Evolutionary conservation across 495 filamentous ascomycete genomes (phyloP).

Genomic region (Bacidia gigantensis): DNA sequence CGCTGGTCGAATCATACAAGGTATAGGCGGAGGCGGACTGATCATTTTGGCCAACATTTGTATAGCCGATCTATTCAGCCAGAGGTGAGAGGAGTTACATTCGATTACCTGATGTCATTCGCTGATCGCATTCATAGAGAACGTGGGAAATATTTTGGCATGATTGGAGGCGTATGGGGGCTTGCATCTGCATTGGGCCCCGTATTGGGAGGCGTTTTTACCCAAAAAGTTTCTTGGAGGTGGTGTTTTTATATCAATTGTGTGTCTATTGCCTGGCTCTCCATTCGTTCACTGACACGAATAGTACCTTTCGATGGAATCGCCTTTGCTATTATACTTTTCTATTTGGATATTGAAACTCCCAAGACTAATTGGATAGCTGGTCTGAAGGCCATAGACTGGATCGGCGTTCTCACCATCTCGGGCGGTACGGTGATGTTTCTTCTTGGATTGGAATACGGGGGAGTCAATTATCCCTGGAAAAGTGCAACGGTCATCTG

Average conservation of each 20-base stretch:
- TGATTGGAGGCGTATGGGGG: slow-evolving; percentile 61
- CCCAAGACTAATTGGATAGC: slow-evolving; percentile 50
- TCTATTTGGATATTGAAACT: slow-evolving; percentile 58
- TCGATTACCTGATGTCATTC: not conserved
- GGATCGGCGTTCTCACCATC: slow-evolving; percentile 48
- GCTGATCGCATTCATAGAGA: slow-evolving; percentile 28
- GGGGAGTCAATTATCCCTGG: slow-evolving; percentile 55
- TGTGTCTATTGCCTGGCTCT: slow-evolving; percentile 22
- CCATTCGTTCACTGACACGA: not conserved
- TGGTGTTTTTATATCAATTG: slow-evolving; percentile 54
- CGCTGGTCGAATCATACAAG: slow-evolving; percentile 63
- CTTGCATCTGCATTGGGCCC: slow-evolving; percentile 60
- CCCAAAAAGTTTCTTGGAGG: slow-evolving; percentile 47
- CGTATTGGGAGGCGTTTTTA: slow-evolving; percentile 64
- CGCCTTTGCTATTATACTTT: slow-evolving; percentile 44
- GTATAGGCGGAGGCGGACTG: slow-evolving; percentile 71
- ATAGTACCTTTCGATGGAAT: slow-evolving; percentile 48
- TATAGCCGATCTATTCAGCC: slow-evolving; percentile 68
- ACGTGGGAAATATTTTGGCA: slow-evolving; percentile 47
- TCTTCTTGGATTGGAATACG: slow-evolving; percentile 55
- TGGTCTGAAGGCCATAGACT: slow-evolving; percentile 60
- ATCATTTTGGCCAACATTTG: slow-evolving; percentile 69
- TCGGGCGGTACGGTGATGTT: slow-evolving; percentile 56
- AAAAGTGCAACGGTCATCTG: slow-evolving; percentile 50
- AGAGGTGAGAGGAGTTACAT: slow-evolving; percentile 31